Evolutionary conservation across 768 basidiomycete species (phyloP), one percentile per base, ranked within the genome.

Genomic region (Leccinum uliginosum): DNA sequence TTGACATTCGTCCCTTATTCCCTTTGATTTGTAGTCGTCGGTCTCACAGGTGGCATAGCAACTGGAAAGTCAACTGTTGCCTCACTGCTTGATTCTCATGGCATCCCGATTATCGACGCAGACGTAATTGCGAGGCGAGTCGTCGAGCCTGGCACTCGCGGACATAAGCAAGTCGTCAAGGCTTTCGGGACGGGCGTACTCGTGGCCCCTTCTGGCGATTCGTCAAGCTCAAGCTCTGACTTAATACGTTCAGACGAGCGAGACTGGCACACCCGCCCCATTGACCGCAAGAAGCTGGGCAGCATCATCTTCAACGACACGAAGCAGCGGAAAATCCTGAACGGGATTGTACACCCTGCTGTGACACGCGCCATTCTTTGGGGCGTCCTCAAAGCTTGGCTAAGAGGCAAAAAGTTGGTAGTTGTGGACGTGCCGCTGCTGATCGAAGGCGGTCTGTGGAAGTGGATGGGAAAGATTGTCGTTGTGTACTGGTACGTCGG

Each of bases 41-140:
- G 97, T 40, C 82, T 99, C 21, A 98, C 96, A 27, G 97, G 97
- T 8, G 93, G 95, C 2, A 98, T 99, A 56, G 92, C 94, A 21
- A 94, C 93, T 7, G 94, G 96, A 53, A 99, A 99, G 75, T 97
- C 95, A 0, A 90, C 93, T 12, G 97, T 94, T 11, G 91, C 94
- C 0, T 72, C 74, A 7, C 77, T 94, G 43, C 77, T 98, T 34
- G 79, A 80, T 51, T 75, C 78, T 0, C 85, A 85, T 62, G 65
- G 71, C 29, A 74, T 98, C 29, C 91, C 93, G n/a, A 76, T 98
- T 62, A 81, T 98, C 63, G 97, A 99, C 68, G 94, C 96, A 2
- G 96, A 98, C 77, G 60, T 91, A 15, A 79, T 98, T 50, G 92
- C 95, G 3, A 87, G 94, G 38, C 74, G 85, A 62, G 93, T 90